phyloP scores from a whole-genome alignment of 139 green algal genomes.

The Haematococcus sp. region DNA sequence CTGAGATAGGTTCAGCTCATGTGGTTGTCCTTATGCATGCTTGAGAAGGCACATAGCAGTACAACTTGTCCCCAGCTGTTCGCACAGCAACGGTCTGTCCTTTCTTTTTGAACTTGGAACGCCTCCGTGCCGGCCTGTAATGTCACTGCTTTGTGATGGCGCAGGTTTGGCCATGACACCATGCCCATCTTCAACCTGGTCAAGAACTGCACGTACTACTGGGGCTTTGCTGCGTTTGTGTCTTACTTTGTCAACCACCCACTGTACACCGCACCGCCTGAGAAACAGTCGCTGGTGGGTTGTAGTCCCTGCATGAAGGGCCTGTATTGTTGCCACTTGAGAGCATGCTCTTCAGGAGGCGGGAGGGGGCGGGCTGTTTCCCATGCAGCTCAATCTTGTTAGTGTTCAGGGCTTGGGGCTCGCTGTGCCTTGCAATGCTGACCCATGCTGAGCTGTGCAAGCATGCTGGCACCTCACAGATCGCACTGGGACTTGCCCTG shows the following conservation, averaged over 20 bases:
- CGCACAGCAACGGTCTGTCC: too few relatives aligned
- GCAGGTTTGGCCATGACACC: conserved; percentile 88
- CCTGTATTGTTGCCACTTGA: too few relatives aligned
- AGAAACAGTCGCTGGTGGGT: conserved; percentile 16
- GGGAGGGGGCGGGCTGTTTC: too few relatives aligned
- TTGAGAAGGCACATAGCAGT: too few relatives aligned
- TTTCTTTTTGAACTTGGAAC: too few relatives aligned
- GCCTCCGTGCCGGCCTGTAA: neutral
- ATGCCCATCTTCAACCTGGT: conserved; percentile 97
- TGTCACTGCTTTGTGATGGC: neutral
- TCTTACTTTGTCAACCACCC: conserved; percentile 99
- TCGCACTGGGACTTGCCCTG: conserved; percentile 53
- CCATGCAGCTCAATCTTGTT: too few relatives aligned
- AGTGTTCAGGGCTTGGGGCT: too few relatives aligned
- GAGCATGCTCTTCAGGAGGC: too few relatives aligned
- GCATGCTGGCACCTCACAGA: too few relatives aligned
- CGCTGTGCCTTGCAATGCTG: too few relatives aligned
- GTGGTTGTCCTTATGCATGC: neutral
- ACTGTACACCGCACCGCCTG: conserved; percentile 81
- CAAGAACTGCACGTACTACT: conserved; percentile 98
- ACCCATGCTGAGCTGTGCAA: too few relatives aligned
- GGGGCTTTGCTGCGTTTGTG: conserved; percentile 85
- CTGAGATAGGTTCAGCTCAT: neutral
- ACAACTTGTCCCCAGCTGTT: neutral
- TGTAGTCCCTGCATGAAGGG: too few relatives aligned